These are phyloP conservation scores for Afroboletus lepidellus DNA, from an alignment of 1,284 basidiomycete genomes.

Conservation along the genomic window DNA sequence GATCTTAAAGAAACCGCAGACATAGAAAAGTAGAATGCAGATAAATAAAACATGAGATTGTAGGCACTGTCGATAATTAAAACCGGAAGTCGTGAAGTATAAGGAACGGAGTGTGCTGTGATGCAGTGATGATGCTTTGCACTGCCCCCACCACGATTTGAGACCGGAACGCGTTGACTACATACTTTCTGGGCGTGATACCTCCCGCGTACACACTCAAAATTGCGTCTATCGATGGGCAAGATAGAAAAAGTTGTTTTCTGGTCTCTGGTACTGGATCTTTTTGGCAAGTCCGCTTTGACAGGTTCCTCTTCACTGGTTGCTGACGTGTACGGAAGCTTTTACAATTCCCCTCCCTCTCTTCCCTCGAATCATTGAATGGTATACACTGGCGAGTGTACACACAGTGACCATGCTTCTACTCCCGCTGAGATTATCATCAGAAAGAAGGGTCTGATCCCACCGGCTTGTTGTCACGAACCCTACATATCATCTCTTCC, in stretches of 20 bases:
- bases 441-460: constrained; percentile 72
- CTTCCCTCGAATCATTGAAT: constrained; percentile 86
- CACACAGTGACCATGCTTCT: neutral
- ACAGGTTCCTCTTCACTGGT: neutral
- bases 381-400: constrained; percentile 75
- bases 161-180: neutral
- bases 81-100: too few species aligned
- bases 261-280: constrained; percentile 79
- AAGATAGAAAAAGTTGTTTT: constrained; percentile 78
- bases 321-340: constrained; percentile 43
- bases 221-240: constrained; percentile 56
- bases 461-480: constrained; percentile 67
- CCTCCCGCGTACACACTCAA: neutral
- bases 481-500: constrained; percentile 61
- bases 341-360: constrained; percentile 94
- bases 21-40: constrained; percentile 12
- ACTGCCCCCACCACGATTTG: neutral
- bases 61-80: too few species aligned
- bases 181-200: neutral
- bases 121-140: too few species aligned
- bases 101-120: too few species aligned
- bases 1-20: constrained; percentile 25
- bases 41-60: neutral
- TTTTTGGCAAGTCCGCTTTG: constrained; percentile 56
- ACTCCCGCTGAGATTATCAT: neutral